These are phyloP conservation scores for Nitzschia sp. DNA, from an alignment of 108 stramenopile genomes.

Conservation along the genomic window DNA sequence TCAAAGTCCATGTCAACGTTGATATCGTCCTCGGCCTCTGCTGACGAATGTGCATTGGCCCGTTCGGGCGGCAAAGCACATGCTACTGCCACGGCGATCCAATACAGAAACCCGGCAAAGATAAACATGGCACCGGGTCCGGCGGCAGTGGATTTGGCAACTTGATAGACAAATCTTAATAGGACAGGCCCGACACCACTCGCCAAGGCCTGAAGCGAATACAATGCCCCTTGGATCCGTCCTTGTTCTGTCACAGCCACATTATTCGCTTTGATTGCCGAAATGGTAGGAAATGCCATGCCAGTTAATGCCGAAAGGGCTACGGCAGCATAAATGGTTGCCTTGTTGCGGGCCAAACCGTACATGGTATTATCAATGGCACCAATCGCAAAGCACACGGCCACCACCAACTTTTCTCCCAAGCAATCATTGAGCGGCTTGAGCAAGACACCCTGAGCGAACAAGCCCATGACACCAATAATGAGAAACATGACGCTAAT, in stretches of 20 bases:
- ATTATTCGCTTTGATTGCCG: conserved; percentile 86
- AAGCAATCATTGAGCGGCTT: conserved; percentile 72
- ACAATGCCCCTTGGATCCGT: conserved; percentile 85
- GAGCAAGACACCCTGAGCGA: conserved; percentile 71
- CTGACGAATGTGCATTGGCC: too few relatives aligned
- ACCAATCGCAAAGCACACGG: conserved; percentile 61
- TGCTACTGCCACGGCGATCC: conserved; percentile 60
- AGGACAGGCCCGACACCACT: conserved; percentile 70
- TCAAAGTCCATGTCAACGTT: too few relatives aligned
- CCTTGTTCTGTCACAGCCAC: conserved; percentile 79
- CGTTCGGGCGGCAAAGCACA: conserved; percentile 61
- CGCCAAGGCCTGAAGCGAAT: conserved; percentile 74
- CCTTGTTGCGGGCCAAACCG: conserved; percentile 64
- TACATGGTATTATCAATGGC: conserved; percentile 56
- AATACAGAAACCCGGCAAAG: conserved; percentile 60
- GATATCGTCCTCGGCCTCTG: too few relatives aligned
- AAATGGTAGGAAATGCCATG: conserved; percentile 87
- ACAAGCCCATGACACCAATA: conserved; percentile 64
- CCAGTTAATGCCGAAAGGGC: conserved; percentile 49
- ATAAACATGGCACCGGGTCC: conserved; percentile 86
- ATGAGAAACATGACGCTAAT: conserved; percentile 70
- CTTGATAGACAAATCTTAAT: conserved; percentile 60
- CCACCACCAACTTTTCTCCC: conserved; percentile 70
- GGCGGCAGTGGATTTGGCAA: conserved; percentile 45
- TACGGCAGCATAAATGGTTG: conserved; percentile 61